Conservation (phyloP, 352 stramenopile genomes). For the Blastocystis hominis region DNA sequence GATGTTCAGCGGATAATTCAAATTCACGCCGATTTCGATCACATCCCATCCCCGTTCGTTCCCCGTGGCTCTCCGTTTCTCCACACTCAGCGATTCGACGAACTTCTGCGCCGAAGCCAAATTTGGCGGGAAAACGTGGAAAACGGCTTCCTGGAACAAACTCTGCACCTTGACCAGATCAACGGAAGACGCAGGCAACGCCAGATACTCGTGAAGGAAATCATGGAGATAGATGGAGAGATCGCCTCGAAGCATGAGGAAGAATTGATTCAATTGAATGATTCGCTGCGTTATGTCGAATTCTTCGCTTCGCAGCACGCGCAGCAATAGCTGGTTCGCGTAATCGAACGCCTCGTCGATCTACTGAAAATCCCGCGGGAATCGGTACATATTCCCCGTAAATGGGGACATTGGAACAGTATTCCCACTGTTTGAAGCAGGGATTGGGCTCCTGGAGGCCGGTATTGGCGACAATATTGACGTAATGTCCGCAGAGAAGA, state of each 20-base stretch:
- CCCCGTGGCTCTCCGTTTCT: not conserved
- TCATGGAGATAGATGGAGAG: slow-evolving; percentile 19
- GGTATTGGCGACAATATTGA: slow-evolving; percentile 18
- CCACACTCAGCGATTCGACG: not conserved
- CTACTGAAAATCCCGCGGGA: not conserved
- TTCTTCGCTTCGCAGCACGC: slow-evolving; percentile 6
- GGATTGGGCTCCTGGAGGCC: not conserved
- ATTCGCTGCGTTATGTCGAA: slow-evolving; percentile 15
- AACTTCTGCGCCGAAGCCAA: not conserved
- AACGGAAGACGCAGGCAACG: not conserved
- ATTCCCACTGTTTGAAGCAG: slow-evolving; percentile 13
- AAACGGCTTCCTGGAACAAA: not conserved
- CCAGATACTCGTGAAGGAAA: slow-evolving; percentile 5
- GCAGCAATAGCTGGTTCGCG: slow-evolving; percentile 13
- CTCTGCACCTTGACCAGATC: slow-evolving; percentile 14
- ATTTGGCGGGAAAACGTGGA: not conserved
- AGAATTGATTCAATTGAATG: not conserved
- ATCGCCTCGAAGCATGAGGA: not conserved
- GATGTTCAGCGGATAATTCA: slow-evolving; percentile 43
- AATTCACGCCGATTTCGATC: not conserved
- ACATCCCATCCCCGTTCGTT: slow-evolving; percentile 7
- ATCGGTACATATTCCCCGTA: slow-evolving; percentile 5
- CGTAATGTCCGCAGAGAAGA: slow-evolving; percentile 19
- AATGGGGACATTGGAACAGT: not conserved
- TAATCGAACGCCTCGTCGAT: slow-evolving; percentile 42